Percentiles rank a stretch among this genome's conserved stretches.
phyloP scores from a whole-genome alignment of 495 filamentous ascomycete genomes.

The Neurospora sp. region DNA sequence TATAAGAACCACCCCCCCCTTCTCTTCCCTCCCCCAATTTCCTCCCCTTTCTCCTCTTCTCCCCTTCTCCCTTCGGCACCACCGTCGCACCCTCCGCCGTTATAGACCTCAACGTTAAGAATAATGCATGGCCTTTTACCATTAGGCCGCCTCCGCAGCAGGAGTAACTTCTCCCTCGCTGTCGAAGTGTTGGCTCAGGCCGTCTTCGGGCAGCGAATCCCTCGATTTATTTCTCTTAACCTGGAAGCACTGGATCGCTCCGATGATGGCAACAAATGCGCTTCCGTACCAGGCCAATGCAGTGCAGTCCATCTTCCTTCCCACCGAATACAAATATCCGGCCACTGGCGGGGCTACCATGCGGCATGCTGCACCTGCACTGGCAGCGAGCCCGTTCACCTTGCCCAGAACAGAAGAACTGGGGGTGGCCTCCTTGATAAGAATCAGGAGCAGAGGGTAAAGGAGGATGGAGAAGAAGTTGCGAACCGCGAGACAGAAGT shows the following conservation, averaged over 20 bases:
- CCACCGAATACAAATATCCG: constrained; percentile 62
- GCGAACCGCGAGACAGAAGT: constrained; percentile 57
- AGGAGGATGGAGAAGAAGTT: constrained; percentile 68
- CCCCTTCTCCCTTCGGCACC: no score
- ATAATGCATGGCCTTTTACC: background rate
- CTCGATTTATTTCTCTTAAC: constrained; percentile 37
- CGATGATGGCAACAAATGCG: constrained; percentile 55
- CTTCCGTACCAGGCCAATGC: constrained; percentile 74
- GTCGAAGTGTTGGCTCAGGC: background rate
- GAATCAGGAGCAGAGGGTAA: constrained; percentile 69
- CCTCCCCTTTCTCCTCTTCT: no score
- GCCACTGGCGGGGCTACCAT: constrained; percentile 69
- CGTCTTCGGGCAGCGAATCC: background rate
- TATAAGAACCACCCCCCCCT: no score
- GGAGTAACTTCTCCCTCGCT: background rate
- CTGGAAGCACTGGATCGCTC: constrained; percentile 58
- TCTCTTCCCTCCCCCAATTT: no score
- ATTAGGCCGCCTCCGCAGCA: background rate
- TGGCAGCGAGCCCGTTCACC: constrained; percentile 74
- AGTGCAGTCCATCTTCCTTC: constrained; percentile 56
- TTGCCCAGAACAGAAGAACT: constrained; percentile 56
- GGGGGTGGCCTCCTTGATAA: constrained; percentile 76
- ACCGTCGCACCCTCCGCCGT: no score
- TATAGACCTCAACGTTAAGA: no score
- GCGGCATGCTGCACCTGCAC: constrained; percentile 64